A percentile compares a stretch with the other conserved stretches of the same genome.
Evolutionary conservation across 179 eudicot species (phyloP).

Genomic region (Silene noctiflora): DNA sequence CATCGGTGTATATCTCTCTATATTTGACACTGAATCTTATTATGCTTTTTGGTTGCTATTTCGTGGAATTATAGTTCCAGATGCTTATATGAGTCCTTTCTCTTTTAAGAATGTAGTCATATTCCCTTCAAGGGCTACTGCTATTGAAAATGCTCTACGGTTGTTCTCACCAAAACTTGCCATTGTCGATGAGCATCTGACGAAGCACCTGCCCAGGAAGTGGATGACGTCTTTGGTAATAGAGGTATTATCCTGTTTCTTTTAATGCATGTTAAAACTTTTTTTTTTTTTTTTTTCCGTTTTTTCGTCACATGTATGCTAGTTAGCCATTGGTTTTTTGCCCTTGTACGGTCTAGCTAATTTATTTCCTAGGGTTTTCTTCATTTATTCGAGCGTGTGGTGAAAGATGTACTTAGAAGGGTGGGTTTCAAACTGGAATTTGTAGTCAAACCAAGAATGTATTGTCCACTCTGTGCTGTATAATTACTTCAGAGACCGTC

Average conservation of each 20-base stretch:
- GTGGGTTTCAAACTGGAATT: background rate
- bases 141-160: slow-evolving; percentile 83
- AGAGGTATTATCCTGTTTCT: slow-evolving; percentile 45
- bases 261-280: slow-evolving; percentile 10
- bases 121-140: slow-evolving; percentile 93
- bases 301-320: background rate
- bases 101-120: slow-evolving; percentile 68
- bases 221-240: slow-evolving; percentile 86
- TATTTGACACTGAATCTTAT: slow-evolving; percentile 7
- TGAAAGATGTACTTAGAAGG: background rate
- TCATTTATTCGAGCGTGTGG: background rate
- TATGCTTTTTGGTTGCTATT: background rate
- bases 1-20: background rate
- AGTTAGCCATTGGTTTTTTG: background rate
- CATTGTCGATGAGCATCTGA: slow-evolving; percentile 88
- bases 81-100: slow-evolving; percentile 13
- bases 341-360: background rate
- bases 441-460: background rate
- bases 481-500: background rate
- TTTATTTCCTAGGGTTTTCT: background rate
- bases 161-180: slow-evolving; percentile 88
- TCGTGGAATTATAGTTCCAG: background rate
- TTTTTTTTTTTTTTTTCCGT: background rate
- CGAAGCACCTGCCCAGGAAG: slow-evolving; percentile 66
- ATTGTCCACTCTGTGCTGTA: slow-evolving; percentile 1